Percentiles rank a stretch among this genome's conserved stretches.
Conservation (phyloP, 1,139 yeast genomes). For the Groenewaldozyma auringiensis region DNA sequence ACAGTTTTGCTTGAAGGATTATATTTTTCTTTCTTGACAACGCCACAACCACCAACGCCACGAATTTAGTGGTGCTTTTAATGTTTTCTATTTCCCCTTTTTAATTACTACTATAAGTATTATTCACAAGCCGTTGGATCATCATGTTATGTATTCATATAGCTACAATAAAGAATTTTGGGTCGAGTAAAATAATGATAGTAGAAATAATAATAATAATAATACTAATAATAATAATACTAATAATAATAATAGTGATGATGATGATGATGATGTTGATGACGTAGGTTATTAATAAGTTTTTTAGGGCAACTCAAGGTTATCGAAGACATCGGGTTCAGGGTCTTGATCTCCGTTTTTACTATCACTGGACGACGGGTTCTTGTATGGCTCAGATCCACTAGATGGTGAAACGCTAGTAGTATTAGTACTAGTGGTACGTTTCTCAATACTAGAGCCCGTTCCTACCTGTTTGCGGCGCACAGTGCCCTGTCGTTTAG, state of each 20-base stretch:
- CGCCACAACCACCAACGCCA: no score
- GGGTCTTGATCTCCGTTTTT: background rate
- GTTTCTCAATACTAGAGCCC: background rate
- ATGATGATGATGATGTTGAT: background rate
- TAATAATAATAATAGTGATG: no score
- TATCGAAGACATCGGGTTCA: background rate
- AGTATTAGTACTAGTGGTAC: background rate
- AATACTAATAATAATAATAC: background rate
- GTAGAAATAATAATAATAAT: no score
- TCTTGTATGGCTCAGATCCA: background rate
- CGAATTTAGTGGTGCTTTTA: background rate
- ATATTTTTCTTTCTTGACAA: no score
- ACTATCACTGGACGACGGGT: background rate
- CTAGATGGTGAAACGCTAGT: background rate
- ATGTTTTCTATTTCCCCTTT: background rate
- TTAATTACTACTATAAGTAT: no score
- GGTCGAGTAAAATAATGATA: background rate
- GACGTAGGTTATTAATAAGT: no score
- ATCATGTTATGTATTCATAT: background rate
- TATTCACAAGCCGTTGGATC: background rate
- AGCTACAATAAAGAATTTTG: background rate
- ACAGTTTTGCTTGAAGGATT: no score
- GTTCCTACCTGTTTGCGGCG: constrained; percentile 2
- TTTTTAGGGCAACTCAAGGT: background rate
- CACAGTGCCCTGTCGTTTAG: constrained; percentile 1